Evolutionary conservation across 1,139 yeast genomes (phyloP), one percentile per base, ranked within the genome.

Genomic region (Blastobotrys petasosporus): DNA sequence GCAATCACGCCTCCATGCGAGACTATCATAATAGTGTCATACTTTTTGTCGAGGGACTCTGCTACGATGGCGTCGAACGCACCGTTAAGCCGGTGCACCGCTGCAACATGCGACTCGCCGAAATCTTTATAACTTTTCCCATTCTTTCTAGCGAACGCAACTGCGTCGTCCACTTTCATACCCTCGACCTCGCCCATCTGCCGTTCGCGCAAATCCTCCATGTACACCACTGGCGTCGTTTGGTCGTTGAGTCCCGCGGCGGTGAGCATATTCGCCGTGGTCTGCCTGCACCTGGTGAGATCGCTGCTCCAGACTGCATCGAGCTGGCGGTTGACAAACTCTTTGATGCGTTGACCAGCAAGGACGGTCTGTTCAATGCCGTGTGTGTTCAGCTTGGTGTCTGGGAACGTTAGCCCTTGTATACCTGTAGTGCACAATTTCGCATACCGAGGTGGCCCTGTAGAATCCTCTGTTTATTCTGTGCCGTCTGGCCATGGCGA

Each of bases 1-100:
- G 86, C 75, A 31, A 88, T 80, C 1, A 86, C 86, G 5, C 96
- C 95, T 15, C 97, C 97, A 60, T 88, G 97, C 10, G 92, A 80
- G 47, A 92, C 80, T 23, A 87, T 52, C 25, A 81, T 69, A 1
- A 84, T 73, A 50, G 82, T 83, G 39, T 65, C 61, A 50, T 69
- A 62, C 15, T 63, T 63, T 2, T 66, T 58, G 0, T 57, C 58
- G 1, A 57, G 52, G 8, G 77, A 68, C 12, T 65, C 65, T 6
- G 66, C 66, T 2, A 80, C 59, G 0, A 80, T 62, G 2, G 52
- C 47, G 16, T 71, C 66, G 71, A 85, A 74, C 39, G 76, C 79
- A 2, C 57, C 48, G 9, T 67, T 67, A 7, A 87, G 68, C 39
- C 96, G 70, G 1, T 52, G 60, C 20, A 73, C 58, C 46, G 87